phyloP scores from a whole-genome alignment of 257 asterid species.

The Salvia rosmarinus region DNA sequence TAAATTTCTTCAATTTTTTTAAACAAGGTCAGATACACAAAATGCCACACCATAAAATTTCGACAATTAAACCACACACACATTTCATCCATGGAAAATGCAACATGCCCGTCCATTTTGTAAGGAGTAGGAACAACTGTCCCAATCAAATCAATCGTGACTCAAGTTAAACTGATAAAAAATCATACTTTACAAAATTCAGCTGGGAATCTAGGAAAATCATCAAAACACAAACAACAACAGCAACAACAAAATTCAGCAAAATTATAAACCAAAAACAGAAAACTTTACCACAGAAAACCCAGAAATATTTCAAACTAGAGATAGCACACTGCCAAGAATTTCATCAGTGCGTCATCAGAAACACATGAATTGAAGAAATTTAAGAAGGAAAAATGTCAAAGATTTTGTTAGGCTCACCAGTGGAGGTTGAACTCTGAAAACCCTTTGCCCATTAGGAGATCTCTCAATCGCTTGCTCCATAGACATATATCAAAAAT shows the following conservation, averaged over 20 bases:
- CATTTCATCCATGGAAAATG: constrained; percentile 30
- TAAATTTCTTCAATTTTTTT: neutral
- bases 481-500: constrained; percentile 49
- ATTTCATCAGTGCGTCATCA: constrained; percentile 35
- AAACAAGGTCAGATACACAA: constrained; percentile 19
- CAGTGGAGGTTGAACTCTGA: constrained; percentile 90
- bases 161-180: constrained; percentile 20
- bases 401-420: constrained; percentile 50
- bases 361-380: constrained; percentile 28
- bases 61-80: neutral
- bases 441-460: constrained; percentile 73
- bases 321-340: constrained; percentile 37
- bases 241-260: constrained; percentile 18
- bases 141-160: constrained; percentile 10
- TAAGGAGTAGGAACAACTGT: constrained; percentile 5
- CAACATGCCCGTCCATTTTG: constrained; percentile 29
- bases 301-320: neutral
- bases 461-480: constrained; percentile 78
- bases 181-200: constrained; percentile 5
- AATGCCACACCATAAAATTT: constrained; percentile 19
- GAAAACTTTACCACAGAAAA: constrained; percentile 7
- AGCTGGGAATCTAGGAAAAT: constrained; percentile 33
- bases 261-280: constrained; percentile 4
- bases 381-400: constrained; percentile 6
- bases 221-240: constrained; percentile 25